Base-by-base conservation (phyloP, 768 basidiomycete species). In the Macrolepiota dolichaula region DNA sequence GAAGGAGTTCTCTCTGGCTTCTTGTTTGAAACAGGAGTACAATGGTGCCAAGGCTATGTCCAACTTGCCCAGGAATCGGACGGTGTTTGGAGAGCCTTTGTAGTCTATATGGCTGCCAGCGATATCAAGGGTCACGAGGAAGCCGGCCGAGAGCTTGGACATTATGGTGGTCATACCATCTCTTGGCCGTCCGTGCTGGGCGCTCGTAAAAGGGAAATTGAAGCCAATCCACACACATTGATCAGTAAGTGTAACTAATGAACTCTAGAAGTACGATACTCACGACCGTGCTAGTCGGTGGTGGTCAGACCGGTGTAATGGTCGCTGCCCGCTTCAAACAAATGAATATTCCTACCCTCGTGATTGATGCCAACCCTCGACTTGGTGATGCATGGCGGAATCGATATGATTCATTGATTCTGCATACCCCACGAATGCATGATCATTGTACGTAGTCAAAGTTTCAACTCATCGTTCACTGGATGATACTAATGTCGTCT, bases 71-170 rank as follows among this genome's bases (percentile, higher is more conserved):
- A 46, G 13, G 59, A 60, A 44, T 51, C 17, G 15, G 59, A 60
- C 4, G 44, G 25, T 10, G 29, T 46, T 13, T 60, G 59, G 59
- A 60, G 38, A 37, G 59, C 59, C 38, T 42, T 60, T 12, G 19
- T 32, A n/a, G 59, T 60, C 7, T 47, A 60, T 24, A 44, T 60
- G 40, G 12, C 17, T 13, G 51, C 59, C 2, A 25, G 11, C 10
- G 52, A 60, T 54, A 54, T 60, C 59, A 60, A 60, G 32, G 59
- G 59, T 35, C 59, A 60, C 29, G 59, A 53, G 19, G 59, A 60
- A 49, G 19, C 15, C 1, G 32, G 27, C 5, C 38, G 59, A 5
- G 59, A 60, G 38, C 4, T 53, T 22, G 59, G 59, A 10, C 25
- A 47, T 11, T 54, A 60, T n/a, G 59, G 59, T 12, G 59, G 44